Evolutionary conservation across 768 basidiomycete genomes (phyloP).

Genomic region (Jaapia argillacea): DNA sequence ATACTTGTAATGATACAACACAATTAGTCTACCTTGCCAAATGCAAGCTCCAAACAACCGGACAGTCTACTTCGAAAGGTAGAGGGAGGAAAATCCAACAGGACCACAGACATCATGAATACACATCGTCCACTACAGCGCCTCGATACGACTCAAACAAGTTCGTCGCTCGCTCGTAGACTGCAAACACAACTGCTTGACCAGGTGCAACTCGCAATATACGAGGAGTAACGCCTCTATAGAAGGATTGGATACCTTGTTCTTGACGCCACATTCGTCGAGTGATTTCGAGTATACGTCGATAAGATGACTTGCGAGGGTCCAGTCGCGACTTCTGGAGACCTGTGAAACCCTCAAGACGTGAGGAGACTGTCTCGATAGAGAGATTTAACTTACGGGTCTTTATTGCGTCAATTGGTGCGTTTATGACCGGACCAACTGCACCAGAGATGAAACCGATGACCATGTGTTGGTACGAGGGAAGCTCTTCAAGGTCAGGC

Average conservation of each 20-base stretch:
- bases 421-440: conserved; percentile 97
- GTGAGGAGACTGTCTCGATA: conserved; percentile 4
- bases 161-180: no score
- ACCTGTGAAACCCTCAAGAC: conserved; percentile 31
- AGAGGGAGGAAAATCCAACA: no score
- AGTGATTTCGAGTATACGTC: conserved; percentile 73
- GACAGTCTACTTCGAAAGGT: no score
- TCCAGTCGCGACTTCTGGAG: conserved; percentile 75
- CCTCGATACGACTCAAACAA: no score
- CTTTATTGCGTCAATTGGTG: conserved; percentile 91
- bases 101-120: no score
- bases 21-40: no score
- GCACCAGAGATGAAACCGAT: conserved; percentile 95
- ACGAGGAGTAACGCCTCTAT: conserved; percentile 96
- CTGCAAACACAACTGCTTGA: conserved; percentile 94
- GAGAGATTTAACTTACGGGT: conserved; percentile 69
- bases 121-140: no score
- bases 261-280: conserved; percentile 91
- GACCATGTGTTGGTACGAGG: conserved; percentile 91
- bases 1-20: no score
- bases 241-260: conserved; percentile 84
- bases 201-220: conserved; percentile 96
- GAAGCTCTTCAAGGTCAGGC: conserved; percentile 70
- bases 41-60: no score
- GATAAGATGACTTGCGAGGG: conserved; percentile 67